These are phyloP conservation scores for Trifolium dubium DNA, from an alignment of 306 rosid species.

Conservation along the genomic window DNA sequence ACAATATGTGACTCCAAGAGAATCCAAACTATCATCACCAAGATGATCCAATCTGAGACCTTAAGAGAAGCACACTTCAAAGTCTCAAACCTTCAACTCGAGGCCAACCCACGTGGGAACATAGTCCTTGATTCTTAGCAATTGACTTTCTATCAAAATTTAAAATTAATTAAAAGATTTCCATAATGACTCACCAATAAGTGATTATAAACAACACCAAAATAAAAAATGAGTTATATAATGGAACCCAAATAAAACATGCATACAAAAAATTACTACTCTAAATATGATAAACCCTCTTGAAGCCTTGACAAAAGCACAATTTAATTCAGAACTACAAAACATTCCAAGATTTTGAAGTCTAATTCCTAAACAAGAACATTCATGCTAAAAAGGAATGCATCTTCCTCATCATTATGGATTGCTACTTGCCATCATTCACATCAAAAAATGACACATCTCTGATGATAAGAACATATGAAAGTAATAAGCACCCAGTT, in stretches of 20 bases:
- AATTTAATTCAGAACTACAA: not conserved
- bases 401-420: constrained; percentile 14
- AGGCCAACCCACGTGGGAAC: not conserved
- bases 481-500: not conserved
- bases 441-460: not conserved
- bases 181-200: not conserved
- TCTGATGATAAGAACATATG: too few relatives aligned
- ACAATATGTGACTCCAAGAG: too few relatives aligned
- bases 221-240: not conserved
- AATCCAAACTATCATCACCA: too few relatives aligned
- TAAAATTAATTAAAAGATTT: too few relatives aligned
- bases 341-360: not conserved
- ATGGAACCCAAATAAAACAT: not conserved
- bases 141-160: too few relatives aligned
- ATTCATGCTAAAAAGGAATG: not conserved
- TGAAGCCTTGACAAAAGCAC: not conserved
- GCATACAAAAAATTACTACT: not conserved
- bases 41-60: too few relatives aligned
- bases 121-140: too few relatives aligned
- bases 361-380: not conserved
- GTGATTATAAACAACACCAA: not conserved
- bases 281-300: not conserved
- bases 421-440: not conserved
- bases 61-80: too few relatives aligned
- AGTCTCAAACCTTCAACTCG: too few relatives aligned